Base-by-base conservation (phyloP, 2,329 filamentous ascomycete genomes). In the Colletotrichum orchidophilum region DNA sequence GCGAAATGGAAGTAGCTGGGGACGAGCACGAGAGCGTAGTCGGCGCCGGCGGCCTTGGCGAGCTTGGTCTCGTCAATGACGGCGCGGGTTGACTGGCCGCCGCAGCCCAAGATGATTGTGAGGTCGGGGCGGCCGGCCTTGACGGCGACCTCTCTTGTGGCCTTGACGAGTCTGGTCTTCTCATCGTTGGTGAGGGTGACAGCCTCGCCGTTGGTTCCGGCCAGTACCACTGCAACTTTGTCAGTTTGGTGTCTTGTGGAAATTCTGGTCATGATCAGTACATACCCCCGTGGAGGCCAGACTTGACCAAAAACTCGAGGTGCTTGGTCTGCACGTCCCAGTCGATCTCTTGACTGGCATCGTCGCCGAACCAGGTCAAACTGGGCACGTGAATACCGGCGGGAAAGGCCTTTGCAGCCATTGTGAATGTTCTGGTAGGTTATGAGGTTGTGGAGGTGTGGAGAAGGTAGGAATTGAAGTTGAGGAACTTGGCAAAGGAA, bases 161-260 rank as follows among this genome's bases (percentile, higher is more conserved):
- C 86, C 69, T 80, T 81, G 5, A 91, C 90, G 72, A 94, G 86
- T 58, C 86, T 82, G 60, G 86, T 85, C 76, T 92, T 89, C 79
- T 94, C 92, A 15, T 87, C 85, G 68, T 87, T 85, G 53, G 88
- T 88, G 5, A 94, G 84, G 71, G 93, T 91, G 3, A 93, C 91
- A 9, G 92, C 91, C 81, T 94, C 92, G 75, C 92, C 92, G 75
- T 94, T 94, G 74, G 90, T 92, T 61, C 92, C 92, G 77, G 93
- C 91, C 52, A 91, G 89, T 55, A 93, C 90, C 70, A 94, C 81
- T 78, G 60, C 33, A 9, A 21, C 3, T 7, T 3, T 15, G 42
- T 64, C 18, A 69, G 39, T 21, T 3, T 6, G 13, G 18, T 24
- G 3, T 9, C 5, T 15, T 1, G 11, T 7, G 11, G 18, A n/a